These are phyloP conservation scores for Choiromyces venosus DNA, from an alignment of 495 filamentous ascomycete species.

Conservation along the genomic window DNA sequence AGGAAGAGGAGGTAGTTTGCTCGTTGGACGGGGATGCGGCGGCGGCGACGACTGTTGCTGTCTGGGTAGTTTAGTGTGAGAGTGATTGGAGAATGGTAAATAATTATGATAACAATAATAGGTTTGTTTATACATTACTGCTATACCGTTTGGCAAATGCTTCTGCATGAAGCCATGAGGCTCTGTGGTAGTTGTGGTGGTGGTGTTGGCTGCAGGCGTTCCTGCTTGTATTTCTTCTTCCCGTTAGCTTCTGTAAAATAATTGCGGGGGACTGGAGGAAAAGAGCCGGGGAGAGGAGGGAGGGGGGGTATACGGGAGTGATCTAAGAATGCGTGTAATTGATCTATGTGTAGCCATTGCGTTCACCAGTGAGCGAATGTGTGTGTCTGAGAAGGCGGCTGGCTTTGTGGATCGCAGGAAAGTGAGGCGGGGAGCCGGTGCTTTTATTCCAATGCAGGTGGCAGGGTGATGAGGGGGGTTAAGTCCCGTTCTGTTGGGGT, in stretches of 20 bases:
- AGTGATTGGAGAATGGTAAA: background rate
- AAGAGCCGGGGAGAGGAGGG: too few relatives aligned
- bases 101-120: background rate
- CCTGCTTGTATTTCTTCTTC: background rate
- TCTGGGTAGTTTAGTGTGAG: background rate
- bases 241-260: background rate
- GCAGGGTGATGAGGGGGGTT: background rate
- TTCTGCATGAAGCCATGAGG: background rate
- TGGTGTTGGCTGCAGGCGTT: background rate
- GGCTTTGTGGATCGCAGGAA: background rate
- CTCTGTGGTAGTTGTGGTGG: background rate
- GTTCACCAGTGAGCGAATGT: background rate
- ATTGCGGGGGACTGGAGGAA: background rate
- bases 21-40: background rate
- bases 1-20: background rate
- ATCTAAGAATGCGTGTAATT: background rate
- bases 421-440: background rate
- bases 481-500: background rate
- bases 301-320: background rate
- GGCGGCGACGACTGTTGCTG: background rate
- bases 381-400: background rate
- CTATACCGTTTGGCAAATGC: background rate
- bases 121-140: background rate
- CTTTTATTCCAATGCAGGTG: background rate
- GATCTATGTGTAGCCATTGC: background rate